Conservation (phyloP, 2,329 filamentous ascomycete species). For the Verticillium tricorpus region DNA sequence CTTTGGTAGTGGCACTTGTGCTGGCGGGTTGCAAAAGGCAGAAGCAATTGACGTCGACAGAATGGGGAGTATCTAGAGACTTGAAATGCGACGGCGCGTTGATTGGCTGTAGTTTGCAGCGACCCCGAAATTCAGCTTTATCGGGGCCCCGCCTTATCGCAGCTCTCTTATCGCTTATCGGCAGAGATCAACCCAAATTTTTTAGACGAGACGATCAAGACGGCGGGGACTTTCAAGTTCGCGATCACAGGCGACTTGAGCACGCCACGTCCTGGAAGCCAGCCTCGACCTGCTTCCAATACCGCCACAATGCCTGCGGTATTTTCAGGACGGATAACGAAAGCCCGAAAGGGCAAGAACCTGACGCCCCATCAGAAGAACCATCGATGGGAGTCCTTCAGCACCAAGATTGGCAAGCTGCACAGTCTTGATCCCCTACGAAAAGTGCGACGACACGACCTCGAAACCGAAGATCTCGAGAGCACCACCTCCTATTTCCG, state of each 20-base stretch:
- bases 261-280: neutral
- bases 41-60: neutral
- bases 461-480: slow-evolving; percentile 73
- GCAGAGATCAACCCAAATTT: slow-evolving; percentile 14
- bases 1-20: neutral
- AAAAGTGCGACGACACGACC: slow-evolving; percentile 77
- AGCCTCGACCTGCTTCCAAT: neutral
- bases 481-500: slow-evolving; percentile 83
- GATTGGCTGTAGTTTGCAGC: neutral
- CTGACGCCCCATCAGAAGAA: slow-evolving; percentile 73
- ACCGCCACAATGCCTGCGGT: slow-evolving; percentile 54
- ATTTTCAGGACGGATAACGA: slow-evolving; percentile 62
- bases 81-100: slow-evolving; percentile 6
- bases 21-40: neutral
- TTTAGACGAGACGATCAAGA: slow-evolving; percentile 7
- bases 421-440: slow-evolving; percentile 88
- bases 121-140: neutral
- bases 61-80: neutral
- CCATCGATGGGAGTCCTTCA: slow-evolving; percentile 89
- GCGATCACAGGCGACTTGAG: slow-evolving; percentile 2
- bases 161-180: slow-evolving; percentile 14
- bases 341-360: slow-evolving; percentile 65
- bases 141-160: slow-evolving; percentile 4
- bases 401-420: slow-evolving; percentile 81
- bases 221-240: slow-evolving; percentile 12